phyloP scores from a whole-genome alignment of 106 monocot species.

The Dioscorea zingiberensis region DNA sequence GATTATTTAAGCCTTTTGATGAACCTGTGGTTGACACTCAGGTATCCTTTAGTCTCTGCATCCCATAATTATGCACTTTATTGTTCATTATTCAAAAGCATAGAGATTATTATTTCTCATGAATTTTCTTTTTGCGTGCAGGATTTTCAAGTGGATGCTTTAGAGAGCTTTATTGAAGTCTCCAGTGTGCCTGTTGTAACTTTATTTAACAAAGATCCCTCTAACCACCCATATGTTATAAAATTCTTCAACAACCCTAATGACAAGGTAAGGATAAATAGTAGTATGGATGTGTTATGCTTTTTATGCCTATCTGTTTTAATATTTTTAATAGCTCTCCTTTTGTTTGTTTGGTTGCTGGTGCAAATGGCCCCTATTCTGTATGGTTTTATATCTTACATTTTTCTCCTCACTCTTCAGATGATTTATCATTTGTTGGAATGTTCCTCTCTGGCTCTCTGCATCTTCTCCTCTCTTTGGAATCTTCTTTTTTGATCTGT shows the following conservation, averaged over 20 bases:
- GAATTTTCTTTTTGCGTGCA: slow-evolving; percentile 1
- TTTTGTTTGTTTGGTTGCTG: too few species aligned
- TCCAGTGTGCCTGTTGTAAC: slow-evolving; percentile 28
- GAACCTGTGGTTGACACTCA: slow-evolving; percentile 43
- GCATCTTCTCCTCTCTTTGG: too few species aligned
- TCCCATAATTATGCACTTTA: neutral
- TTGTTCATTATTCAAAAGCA: neutral
- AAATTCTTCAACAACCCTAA: slow-evolving; percentile 31
- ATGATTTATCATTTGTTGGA: too few species aligned
- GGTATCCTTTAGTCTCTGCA: slow-evolving; percentile 7
- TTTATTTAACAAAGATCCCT: slow-evolving; percentile 23
- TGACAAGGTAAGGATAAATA: slow-evolving; percentile 20
- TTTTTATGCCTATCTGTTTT: too few species aligned
- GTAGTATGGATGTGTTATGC: too few species aligned
- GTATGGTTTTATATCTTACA: too few species aligned
- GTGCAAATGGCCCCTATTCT: too few species aligned
- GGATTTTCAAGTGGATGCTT: slow-evolving; percentile 31
- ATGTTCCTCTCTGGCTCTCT: too few species aligned
- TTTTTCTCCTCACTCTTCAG: too few species aligned
- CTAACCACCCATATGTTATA: slow-evolving; percentile 22
- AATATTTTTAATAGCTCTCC: too few species aligned
- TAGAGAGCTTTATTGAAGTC: slow-evolving; percentile 25
- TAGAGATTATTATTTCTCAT: neutral
- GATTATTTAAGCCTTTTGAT: slow-evolving; percentile 69
- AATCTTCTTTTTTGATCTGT: too few species aligned